phyloP scores from a whole-genome alignment of 176 grass and related monocot species.

The Bolboschoenus planiculmis region DNA sequence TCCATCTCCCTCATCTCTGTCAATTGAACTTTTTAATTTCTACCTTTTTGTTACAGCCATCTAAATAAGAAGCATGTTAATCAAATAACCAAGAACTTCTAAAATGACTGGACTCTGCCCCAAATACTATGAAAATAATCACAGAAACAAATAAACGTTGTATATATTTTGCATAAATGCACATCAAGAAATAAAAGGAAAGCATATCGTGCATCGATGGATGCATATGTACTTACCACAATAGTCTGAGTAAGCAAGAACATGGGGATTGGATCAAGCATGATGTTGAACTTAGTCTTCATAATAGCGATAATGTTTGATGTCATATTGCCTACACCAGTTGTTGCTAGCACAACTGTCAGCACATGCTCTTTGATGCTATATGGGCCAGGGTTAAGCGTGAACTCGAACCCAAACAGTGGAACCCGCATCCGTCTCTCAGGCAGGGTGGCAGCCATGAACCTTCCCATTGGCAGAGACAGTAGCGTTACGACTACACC shows the following conservation, averaged over 20 bases:
- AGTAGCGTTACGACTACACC: background rate
- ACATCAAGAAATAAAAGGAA: no score
- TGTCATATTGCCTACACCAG: background rate
- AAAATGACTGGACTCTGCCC: no score
- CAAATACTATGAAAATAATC: no score
- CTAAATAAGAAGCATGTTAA: no score
- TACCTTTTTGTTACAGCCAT: no score
- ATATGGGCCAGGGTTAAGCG: background rate
- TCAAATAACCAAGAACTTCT: no score
- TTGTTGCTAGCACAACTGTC: background rate
- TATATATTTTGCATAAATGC: no score
- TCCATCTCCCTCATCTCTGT: no score
- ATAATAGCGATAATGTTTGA: background rate
- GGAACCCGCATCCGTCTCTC: background rate
- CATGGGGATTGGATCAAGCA: background rate
- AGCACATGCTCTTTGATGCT: background rate
- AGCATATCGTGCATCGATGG: background rate
- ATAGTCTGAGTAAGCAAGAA: background rate
- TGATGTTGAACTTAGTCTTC: background rate
- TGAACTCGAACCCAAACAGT: background rate
- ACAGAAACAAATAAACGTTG: no score
- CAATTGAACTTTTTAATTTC: no score
- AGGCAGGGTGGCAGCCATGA: background rate
- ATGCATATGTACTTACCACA: background rate
- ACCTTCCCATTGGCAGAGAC: background rate